phyloP scores from a whole-genome alignment of 768 basidiomycete species.

The Auriculariales sp. region DNA sequence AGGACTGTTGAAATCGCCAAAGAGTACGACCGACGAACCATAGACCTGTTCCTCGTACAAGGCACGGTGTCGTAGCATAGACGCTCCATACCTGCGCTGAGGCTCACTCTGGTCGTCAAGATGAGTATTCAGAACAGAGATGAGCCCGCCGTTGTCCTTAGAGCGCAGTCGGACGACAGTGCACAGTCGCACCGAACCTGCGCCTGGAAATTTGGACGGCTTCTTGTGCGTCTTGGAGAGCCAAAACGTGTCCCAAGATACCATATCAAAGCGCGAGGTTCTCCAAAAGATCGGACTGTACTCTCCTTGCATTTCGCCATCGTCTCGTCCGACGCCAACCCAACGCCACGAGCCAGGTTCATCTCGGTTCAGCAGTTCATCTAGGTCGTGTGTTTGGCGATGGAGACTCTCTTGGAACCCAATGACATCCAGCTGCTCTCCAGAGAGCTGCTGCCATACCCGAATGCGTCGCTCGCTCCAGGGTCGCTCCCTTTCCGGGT shows the following conservation, averaged over 20 bases:
- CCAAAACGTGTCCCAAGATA: conserved; percentile 38
- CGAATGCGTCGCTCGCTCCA: conserved; percentile 38
- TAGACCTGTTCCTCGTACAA: conserved; percentile 31
- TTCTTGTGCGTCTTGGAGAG: no score
- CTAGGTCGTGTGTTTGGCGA: conserved; percentile 41
- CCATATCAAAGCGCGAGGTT: conserved; percentile 25
- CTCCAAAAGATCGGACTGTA: conserved; percentile 51
- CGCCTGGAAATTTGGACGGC: conserved; percentile 37
- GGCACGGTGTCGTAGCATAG: conserved; percentile 37
- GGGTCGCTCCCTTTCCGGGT: conserved; percentile 28
- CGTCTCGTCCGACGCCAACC: conserved; percentile 50
- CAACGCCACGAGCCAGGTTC: no score
- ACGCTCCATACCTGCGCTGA: conserved; percentile 36
- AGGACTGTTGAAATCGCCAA: conserved; percentile 44
- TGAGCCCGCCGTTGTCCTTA: conserved; percentile 7
- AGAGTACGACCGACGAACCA: conserved; percentile 28
- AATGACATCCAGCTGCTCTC: conserved; percentile 24
- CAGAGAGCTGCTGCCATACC: conserved; percentile 31
- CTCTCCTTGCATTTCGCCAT: conserved; percentile 40
- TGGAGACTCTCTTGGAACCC: conserved; percentile 41
- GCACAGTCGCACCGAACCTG: conserved; percentile 34
- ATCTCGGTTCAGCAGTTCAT: conserved; percentile 36
- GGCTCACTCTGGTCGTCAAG: conserved; percentile 40
- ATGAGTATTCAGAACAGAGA: conserved; percentile 31
- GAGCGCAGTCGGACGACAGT: conserved; percentile 27